Evolutionary conservation across 2,329 filamentous ascomycete species (phyloP).

Genomic region (Aspergillus cejpii): DNA sequence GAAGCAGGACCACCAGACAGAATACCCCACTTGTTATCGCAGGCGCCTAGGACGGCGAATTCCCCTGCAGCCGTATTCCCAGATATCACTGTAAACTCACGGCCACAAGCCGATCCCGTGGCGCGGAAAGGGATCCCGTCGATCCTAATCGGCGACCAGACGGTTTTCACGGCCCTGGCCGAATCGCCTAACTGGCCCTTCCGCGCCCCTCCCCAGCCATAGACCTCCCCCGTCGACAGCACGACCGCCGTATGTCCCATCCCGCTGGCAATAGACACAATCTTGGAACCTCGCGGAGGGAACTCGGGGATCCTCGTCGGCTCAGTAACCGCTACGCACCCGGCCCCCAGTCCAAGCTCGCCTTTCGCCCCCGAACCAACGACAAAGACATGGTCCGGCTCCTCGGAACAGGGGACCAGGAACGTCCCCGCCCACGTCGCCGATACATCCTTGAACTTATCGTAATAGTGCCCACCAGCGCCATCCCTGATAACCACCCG

Average conservation of each 20-base stretch:
- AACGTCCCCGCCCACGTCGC: slow-evolving; percentile 75
- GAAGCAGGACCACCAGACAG: slow-evolving; percentile 50
- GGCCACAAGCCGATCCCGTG: slow-evolving; percentile 64
- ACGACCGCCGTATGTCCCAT: slow-evolving; percentile 73
- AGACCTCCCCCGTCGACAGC: slow-evolving; percentile 66
- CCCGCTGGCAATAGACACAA: slow-evolving; percentile 62
- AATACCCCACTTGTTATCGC: slow-evolving; percentile 59
- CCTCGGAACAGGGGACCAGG: slow-evolving; percentile 44
- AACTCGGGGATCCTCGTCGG: slow-evolving; percentile 54
- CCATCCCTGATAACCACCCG: slow-evolving; percentile 21
- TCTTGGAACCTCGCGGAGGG: slow-evolving; percentile 52
- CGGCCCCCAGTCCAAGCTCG: slow-evolving; percentile 59
- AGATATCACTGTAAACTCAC: slow-evolving; percentile 76
- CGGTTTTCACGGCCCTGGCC: slow-evolving; percentile 40
- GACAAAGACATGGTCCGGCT: slow-evolving; percentile 49
- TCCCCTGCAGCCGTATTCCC: slow-evolving; percentile 50
- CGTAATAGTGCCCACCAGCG: slow-evolving; percentile 7
- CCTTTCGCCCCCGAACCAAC: slow-evolving; percentile 64
- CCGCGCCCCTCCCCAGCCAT: slow-evolving; percentile 81
- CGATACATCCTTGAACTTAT: slow-evolving; percentile 48
- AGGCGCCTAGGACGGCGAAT: slow-evolving; percentile 62
- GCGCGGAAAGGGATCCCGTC: slow-evolving; percentile 56
- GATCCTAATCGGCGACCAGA: slow-evolving; percentile 58
- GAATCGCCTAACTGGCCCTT: slow-evolving; percentile 74
- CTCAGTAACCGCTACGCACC: slow-evolving; percentile 23